phyloP scores from a whole-genome alignment of 2,329 filamentous ascomycete genomes.

The Dendrostoma leiphaemia region DNA sequence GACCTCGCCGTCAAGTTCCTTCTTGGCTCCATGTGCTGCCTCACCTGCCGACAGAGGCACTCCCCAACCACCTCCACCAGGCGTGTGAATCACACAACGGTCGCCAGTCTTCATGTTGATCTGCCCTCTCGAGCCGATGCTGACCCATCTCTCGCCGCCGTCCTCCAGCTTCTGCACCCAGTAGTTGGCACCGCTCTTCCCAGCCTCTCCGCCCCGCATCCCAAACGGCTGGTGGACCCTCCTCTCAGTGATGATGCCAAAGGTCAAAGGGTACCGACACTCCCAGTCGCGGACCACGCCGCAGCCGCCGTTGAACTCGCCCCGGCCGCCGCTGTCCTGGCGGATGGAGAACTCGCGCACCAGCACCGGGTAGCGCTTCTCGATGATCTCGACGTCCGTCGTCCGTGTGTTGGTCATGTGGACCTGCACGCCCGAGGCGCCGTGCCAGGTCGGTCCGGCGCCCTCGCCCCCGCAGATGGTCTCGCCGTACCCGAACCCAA shows the following conservation, averaged over 20 bases:
- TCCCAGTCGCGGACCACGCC: conserved; percentile 23
- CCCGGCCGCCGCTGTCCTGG: conserved; percentile 20
- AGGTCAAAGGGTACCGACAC: conserved; percentile 7
- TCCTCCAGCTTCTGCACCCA: conserved; percentile 12
- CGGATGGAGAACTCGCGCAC: conserved; percentile 23
- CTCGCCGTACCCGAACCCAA: conserved; percentile 19
- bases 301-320: conserved; percentile 20
- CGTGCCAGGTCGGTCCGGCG: conserved; percentile 21
- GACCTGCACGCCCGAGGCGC: conserved; percentile 21
- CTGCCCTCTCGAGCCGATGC: conserved; percentile 15
- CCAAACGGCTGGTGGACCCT: conserved; percentile 12
- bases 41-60: neutral
- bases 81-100: conserved; percentile 17
- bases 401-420: conserved; percentile 25
- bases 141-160: conserved; percentile 17
- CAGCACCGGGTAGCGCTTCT: conserved; percentile 25
- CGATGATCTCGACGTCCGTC: conserved; percentile 24
- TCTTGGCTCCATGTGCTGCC: neutral
- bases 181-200: conserved; percentile 9
- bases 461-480: conserved; percentile 25
- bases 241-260: conserved; percentile 14
- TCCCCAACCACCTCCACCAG: conserved; percentile 10
- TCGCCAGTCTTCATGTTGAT: conserved; percentile 19
- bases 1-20: neutral
- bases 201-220: conserved; percentile 17